These are phyloP conservation scores for Ogataea salicorniae DNA, from an alignment of 805 yeast genomes.

Conservation along the genomic window DNA sequence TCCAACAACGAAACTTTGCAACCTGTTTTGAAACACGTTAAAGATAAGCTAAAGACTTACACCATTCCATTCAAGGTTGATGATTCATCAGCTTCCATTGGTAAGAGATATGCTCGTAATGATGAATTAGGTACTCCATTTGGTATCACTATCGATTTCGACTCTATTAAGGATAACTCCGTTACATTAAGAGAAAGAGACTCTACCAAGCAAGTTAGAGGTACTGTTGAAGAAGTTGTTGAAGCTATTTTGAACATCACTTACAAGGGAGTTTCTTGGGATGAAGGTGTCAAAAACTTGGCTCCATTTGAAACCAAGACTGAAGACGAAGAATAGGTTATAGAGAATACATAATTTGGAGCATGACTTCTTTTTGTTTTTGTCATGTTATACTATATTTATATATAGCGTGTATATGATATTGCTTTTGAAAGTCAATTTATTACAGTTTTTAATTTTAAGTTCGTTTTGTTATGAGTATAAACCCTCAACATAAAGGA, in stretches of 20 bases:
- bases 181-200: slow-evolving; percentile 97
- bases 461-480: too few species aligned
- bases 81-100: slow-evolving; percentile 95
- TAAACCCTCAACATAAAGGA: too few species aligned
- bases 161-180: slow-evolving; percentile 78
- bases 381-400: neutral
- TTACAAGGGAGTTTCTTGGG: slow-evolving; percentile 74
- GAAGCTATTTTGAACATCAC: slow-evolving; percentile 73
- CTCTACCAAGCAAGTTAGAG: slow-evolving; percentile 94
- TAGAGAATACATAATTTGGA: too few species aligned
- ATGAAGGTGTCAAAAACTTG: slow-evolving; percentile 71
- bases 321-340: slow-evolving; percentile 30
- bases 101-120: slow-evolving; percentile 96
- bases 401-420: neutral
- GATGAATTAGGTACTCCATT: slow-evolving; percentile 99
- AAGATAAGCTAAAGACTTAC: slow-evolving; percentile 64
- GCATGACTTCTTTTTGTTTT: neutral
- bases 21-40: slow-evolving; percentile 67
- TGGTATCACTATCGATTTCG: slow-evolving; percentile 96
- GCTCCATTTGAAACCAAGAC: slow-evolving; percentile 69
- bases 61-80: slow-evolving; percentile 94
- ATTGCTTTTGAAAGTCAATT: too few species aligned
- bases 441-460: too few species aligned
- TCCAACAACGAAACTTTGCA: slow-evolving; percentile 76
- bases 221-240: slow-evolving; percentile 64